Evolutionary conservation across 2,329 filamentous ascomycete genomes (phyloP).

Genomic region (Colletotrichum sublineola): DNA sequence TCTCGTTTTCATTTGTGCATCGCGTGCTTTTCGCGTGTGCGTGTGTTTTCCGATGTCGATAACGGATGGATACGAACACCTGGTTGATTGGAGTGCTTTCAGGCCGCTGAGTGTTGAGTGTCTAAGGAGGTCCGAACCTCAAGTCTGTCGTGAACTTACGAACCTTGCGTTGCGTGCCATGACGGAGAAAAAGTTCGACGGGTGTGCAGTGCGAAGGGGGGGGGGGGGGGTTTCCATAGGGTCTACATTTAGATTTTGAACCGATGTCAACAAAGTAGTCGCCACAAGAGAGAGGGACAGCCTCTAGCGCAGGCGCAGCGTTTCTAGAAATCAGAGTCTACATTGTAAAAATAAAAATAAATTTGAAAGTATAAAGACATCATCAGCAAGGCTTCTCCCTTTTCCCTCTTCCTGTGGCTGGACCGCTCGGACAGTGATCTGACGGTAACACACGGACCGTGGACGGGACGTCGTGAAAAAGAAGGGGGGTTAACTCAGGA

Average conservation of each 20-base stretch:
- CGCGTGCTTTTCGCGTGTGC: background rate
- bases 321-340: background rate
- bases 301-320: background rate
- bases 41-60: background rate
- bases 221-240: background rate
- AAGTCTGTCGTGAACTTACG: background rate
- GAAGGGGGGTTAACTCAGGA: background rate
- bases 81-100: background rate
- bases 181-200: background rate
- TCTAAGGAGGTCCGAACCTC: background rate
- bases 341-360: background rate
- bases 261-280: background rate
- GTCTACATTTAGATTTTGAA: background rate
- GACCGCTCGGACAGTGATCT: background rate
- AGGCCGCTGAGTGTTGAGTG: background rate
- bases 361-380: background rate
- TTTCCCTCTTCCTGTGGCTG: background rate
- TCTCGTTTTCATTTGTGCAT: background rate
- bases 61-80: background rate
- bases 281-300: background rate
- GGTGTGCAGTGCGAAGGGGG: background rate
- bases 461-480: background rate
- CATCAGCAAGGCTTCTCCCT: background rate
- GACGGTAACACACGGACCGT: slow-evolving; percentile 6
- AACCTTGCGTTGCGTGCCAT: background rate